Evolutionary conservation across 441 rosid species (phyloP), one percentile per base, ranked within the genome.

Genomic region (Gossypium davidsonii): DNA sequence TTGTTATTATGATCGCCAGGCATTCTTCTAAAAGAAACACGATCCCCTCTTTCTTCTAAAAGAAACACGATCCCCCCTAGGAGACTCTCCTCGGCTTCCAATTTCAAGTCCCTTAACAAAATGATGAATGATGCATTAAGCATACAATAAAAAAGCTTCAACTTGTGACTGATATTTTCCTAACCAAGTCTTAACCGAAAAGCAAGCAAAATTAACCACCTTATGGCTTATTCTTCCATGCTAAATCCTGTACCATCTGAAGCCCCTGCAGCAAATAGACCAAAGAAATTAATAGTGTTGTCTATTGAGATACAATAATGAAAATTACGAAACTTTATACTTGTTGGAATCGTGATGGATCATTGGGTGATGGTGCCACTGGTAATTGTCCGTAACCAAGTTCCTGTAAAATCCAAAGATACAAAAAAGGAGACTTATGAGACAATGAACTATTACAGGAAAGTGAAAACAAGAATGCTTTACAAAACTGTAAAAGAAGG

Each of bases 191-290:
- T 49, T 15, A 49, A 4, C 0, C 5, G 2, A 31, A 31, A 52
- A 17, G 6, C 6, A 64, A 55, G 72, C 18, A 52, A 12, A 66
- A 55, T 31, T 61, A 52, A 26, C 60, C 42, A 92, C 98, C 98
- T 88, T 90, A 77, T 73, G 89, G 85, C 79, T 87, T 94, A 72
- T 84, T 87, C 83, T 88, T 92, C 98, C 93, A 86, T 88, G 83
- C 83, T 86, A 82, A 81, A 28, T 91, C 91, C 79, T 85, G 91
- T 68, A 87, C 60, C 75, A 84, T 82, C 79, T 84, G 92, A 76
- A 74, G 78, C 67, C 88, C 88, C 96, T 88, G 76, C 78, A 77
- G 76, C 57, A 74, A 51, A 55, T 52, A 26, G 64, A 70, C 20
- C 11, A 61, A 56, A 81, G 64, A 74, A 77, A 76, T 51, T 34